Base-by-base conservation (phyloP, 2,329 filamentous ascomycete genomes). In the Trichothecium sympodiale region DNA sequence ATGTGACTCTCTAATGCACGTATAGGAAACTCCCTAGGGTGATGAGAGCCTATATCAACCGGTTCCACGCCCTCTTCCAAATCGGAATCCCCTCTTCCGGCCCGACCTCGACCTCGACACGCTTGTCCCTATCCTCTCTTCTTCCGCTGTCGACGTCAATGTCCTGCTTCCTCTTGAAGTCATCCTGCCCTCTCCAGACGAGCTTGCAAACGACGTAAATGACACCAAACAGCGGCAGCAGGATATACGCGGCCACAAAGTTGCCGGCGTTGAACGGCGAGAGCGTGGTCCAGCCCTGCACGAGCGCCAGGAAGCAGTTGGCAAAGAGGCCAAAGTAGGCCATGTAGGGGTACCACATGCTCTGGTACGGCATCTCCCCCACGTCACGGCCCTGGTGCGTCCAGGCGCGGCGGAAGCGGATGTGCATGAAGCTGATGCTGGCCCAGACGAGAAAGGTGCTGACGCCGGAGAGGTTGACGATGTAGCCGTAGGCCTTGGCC, bases 401-500 rank as follows among this genome's bases (percentile, higher is more conserved):
- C 76, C 76, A 80, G 0, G 77, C 80, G 8, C 65, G 54, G 25
- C 80, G 76, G 54, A 86, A 84, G 17, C 79, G 76, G 41, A 85
- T 77, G 47, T 85, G 80, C 4, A 74, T 81, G 46, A 82, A 71
- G 17, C 69, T 77, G 46, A 85, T 85, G 27, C 68, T 68, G 3
- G 65, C 80, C 80, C 80, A 85, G 29, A 83, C 80, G 3, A 84
- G 52, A 49, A 84, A 84, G 0, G 79, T 82, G 27, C 76, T 77
- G 2, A 83, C 77, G 4, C 80, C 80, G 5, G 68, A 74, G 1
- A 83, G 61, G 46, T 81, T 83, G 47, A 84, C 74, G 39, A 85
- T 81, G 54, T 83, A 83, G 6, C 54, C 55, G 51, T 83, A 85
- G 0, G 77, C 78, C 41, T 70, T 65, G 30, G 70, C 67, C 0